phyloP scores from a whole-genome alignment of 352 stramenopile species.

The Thalassiosira allenii region DNA sequence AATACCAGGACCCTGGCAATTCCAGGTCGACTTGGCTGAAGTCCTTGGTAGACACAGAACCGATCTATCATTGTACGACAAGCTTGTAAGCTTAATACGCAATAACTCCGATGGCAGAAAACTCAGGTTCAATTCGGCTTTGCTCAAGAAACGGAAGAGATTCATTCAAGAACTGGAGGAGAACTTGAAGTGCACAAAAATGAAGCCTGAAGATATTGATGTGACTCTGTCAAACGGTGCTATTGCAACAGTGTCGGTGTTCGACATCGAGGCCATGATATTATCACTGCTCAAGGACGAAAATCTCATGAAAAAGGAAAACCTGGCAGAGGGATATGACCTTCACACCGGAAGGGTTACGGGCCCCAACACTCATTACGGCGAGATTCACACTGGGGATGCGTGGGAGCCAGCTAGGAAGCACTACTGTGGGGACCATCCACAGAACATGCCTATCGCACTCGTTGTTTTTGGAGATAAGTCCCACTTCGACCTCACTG shows the following conservation, averaged over 20 bases:
- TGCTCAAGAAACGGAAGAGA: neutral
- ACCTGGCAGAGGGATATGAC: slow-evolving; percentile 47
- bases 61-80: neutral
- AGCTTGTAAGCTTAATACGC: neutral
- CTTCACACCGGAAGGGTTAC: slow-evolving; percentile 31
- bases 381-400: slow-evolving; percentile 47
- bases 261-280: slow-evolving; percentile 5
- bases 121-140: neutral
- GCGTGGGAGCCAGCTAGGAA: slow-evolving; percentile 19
- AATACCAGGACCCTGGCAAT: neutral
- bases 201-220: neutral
- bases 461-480: slow-evolving; percentile 48
- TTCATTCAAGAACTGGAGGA: neutral
- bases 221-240: neutral
- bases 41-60: neutral
- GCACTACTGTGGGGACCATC: slow-evolving; percentile 15
- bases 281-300: slow-evolving; percentile 23
- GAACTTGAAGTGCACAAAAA: neutral
- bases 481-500: slow-evolving; percentile 25
- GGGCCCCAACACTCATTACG: slow-evolving; percentile 12
- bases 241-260: neutral
- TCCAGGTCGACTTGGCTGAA: neutral
- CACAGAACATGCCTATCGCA: slow-evolving; percentile 11
- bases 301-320: slow-evolving; percentile 21
- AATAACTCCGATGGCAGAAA: neutral